These are phyloP conservation scores for Poa annua DNA, from an alignment of 176 grass and related monocot genomes.

Conservation along the genomic window DNA sequence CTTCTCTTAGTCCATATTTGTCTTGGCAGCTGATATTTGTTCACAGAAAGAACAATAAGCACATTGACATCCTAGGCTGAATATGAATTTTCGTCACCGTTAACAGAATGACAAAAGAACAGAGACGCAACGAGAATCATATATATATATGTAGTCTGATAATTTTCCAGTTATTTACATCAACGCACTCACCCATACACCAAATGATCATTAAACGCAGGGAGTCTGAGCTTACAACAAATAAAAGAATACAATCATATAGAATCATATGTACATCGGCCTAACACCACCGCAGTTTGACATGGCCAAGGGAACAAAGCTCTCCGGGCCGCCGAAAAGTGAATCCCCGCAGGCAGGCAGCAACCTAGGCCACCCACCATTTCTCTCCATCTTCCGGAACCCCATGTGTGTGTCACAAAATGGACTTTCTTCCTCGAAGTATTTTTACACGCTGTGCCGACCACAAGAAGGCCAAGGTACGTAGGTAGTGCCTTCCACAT, in stretches of 20 bases:
- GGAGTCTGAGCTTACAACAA: not conserved
- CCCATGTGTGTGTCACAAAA: slow-evolving; percentile 41
- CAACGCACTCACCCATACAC: not conserved
- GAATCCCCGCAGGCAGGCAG: slow-evolving; percentile 19
- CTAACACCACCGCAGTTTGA: slow-evolving; percentile 19
- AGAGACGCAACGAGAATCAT: not conserved
- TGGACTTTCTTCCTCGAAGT: not conserved
- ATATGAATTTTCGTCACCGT: no score
- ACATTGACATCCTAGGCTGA: no score
- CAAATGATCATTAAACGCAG: not conserved
- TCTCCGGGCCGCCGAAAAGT: not conserved
- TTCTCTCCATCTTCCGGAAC: slow-evolving; percentile 28
- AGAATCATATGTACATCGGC: slow-evolving; percentile 6
- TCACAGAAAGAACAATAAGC: not conserved
- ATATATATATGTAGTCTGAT: not conserved
- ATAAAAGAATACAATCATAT: slow-evolving; percentile 44
- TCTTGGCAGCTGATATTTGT: not conserved
- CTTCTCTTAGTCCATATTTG: not conserved
- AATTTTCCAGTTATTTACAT: slow-evolving; percentile 41
- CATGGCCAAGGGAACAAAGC: slow-evolving; percentile 46
- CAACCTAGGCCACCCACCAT: not conserved
- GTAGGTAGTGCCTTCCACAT: slow-evolving; percentile 66
- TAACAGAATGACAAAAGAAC: not conserved
- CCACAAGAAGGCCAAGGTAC: slow-evolving; percentile 32
- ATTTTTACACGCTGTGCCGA: slow-evolving; percentile 50